These are phyloP conservation scores for Fraxinus cuspidata DNA, from an alignment of 257 asterid species.

Conservation along the genomic window DNA sequence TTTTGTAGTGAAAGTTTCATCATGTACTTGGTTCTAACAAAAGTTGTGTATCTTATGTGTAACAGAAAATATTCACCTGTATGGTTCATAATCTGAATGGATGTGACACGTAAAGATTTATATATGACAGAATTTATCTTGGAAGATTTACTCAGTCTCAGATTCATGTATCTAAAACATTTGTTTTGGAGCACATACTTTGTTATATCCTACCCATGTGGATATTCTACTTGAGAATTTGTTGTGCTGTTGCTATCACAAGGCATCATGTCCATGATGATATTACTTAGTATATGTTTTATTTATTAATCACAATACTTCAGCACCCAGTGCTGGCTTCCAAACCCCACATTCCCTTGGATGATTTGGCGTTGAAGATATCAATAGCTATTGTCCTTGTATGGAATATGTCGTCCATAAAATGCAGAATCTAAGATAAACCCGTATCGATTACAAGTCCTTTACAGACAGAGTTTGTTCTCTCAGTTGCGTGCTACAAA, in stretches of 20 bases:
- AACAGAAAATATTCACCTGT: background rate
- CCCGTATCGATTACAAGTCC: background rate
- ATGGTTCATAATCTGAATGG: too few relatives aligned
- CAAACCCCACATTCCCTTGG: background rate
- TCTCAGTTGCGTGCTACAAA: too few relatives aligned
- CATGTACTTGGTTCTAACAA: background rate
- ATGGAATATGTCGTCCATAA: background rate
- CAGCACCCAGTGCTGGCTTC: background rate
- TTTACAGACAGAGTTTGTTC: too few relatives aligned
- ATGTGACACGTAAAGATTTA: background rate
- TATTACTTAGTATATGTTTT: background rate
- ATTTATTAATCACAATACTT: background rate
- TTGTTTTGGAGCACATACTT: background rate
- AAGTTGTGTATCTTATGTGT: background rate
- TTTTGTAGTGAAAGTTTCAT: background rate
- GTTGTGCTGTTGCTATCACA: background rate
- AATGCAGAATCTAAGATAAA: background rate
- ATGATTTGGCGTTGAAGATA: background rate
- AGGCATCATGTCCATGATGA: background rate
- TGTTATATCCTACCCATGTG: background rate
- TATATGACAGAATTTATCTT: background rate
- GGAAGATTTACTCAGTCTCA: background rate
- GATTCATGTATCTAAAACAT: background rate
- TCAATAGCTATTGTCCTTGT: background rate
- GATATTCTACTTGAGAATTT: background rate